Evolutionary conservation across 495 filamentous ascomycete genomes (phyloP), one percentile per base, ranked within the genome.

Genomic region (Xylaria curta): DNA sequence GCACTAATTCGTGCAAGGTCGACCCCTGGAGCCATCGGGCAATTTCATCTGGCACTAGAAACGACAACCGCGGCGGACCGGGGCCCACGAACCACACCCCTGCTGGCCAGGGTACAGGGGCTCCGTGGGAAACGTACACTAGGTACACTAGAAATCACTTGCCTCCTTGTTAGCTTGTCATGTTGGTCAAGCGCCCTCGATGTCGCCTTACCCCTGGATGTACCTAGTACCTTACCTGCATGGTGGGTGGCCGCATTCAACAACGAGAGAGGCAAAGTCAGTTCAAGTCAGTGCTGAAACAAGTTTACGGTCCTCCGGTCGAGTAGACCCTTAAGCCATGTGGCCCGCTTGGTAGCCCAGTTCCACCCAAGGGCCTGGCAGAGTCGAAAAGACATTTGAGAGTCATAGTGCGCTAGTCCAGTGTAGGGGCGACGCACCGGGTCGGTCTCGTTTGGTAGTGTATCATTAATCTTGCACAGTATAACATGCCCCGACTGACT

Each of bases 21-120:
- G 13, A 69, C 66, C 66, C 66, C 66, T 58, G 66, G 46, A 59
- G 21, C 26, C 44, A 63, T 71, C 69, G 69, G 69, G 61, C 69
- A 71, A 71, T 71, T 71, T 66, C 36, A 71, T 71, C 69, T 71
- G 51, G 61, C 69, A 65, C 56, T 63, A 60, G 24, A 62, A 26
- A 51, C 67, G 21, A 40, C 31, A 70, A 70, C 56, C 56, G 68
- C 46, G 26, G 44, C 56, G 24, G 46, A 47, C 36, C 60, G 58
- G 59, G 58, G 21, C 44, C 26, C 40, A 33, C 46, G 24, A 54
- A 51, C 44, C 51, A 17, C 17, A 38, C 51, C 66, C 66, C 42
- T 58, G 53, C 53, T 17, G 4, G 47, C 17, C 66, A 69, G 54
- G 33, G 33, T 26, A 13, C 59, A 62, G 33, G 54, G 51, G 31